Base-by-base conservation (phyloP, 495 filamentous ascomycete genomes). In the Talaromyces trachyspermus region DNA sequence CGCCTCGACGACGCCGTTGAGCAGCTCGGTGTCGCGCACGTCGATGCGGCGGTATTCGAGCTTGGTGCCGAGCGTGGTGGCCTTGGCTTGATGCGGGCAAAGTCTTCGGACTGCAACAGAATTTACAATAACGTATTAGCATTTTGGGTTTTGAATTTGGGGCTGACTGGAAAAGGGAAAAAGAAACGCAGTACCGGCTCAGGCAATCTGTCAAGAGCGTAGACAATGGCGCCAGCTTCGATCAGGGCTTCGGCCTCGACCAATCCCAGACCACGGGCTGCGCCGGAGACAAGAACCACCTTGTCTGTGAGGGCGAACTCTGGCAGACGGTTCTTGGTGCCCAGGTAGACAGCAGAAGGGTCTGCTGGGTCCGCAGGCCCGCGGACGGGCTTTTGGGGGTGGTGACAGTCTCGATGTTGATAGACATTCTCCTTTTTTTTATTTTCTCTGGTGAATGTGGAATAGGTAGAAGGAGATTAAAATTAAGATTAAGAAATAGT, bases 31-130 rank as follows among this genome's bases (percentile, higher is more conserved):
- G 58, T 90, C 80, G n/a, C 86, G 83, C 19, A 95, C 88, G 59
- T 95, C 88, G 47, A 92, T 82, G 50, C 81, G 82, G 59, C 85
- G 84, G 69, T 95, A 94, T 49, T 79, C 68, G 26, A 95, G 60
- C 35, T 78, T 76, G 15, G 86, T 84, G 30, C 77, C 79, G 7
- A 94, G 73, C 29, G 74, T 59, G 5, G 61, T 67, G 5, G 86
- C 86, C 37, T 83, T 75, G 50, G 74, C 68, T 38, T 83, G 81
- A 91, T 75, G 15, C 60, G 62, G 18, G 70, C 70, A 55, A 89
- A 89, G 24, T 78, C 71, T 9, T 75, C 59, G 15, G 74, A 76
- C 54, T 79, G 65, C 47, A 74, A 58, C 46, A 55, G 14, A 58
- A 70, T n/a, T n/a, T 43, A 62, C 69, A 5, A 54, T 8, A 43